Evolutionary conservation across 306 rosid genomes (phyloP).

Genomic region (Vigna angularis): DNA sequence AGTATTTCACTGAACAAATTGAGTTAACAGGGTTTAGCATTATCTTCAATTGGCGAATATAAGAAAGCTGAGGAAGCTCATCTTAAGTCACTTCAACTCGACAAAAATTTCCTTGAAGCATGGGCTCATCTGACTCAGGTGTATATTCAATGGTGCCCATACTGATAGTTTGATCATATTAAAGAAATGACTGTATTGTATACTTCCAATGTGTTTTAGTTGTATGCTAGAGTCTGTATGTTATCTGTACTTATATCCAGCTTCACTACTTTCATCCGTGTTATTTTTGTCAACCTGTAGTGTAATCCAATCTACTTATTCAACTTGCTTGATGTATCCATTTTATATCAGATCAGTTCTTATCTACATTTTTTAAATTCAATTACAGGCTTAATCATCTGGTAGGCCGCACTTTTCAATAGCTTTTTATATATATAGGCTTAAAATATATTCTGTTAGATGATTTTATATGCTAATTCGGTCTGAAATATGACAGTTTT

Average conservation of each 20-base stretch:
- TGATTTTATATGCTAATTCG: constrained; percentile 31
- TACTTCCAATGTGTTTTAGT: constrained; percentile 29
- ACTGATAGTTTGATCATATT: not conserved
- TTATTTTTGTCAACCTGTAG: constrained; percentile 7
- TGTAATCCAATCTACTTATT: constrained; percentile 13
- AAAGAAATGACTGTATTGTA: not conserved
- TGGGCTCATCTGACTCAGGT: constrained; percentile 96
- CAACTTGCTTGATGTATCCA: constrained; percentile 31
- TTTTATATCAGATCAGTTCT: constrained; percentile 41
- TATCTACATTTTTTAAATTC: constrained; percentile 21
- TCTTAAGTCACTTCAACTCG: constrained; percentile 73
- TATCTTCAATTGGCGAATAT: constrained; percentile 86
- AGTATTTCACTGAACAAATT: constrained; percentile 45
- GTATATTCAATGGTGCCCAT: constrained; percentile 18
- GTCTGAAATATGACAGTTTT: constrained; percentile 7
- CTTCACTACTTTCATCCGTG: constrained; percentile 18
- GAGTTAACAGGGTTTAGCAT: constrained; percentile 78
- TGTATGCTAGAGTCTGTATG: constrained; percentile 41
- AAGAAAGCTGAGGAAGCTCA: constrained; percentile 85
- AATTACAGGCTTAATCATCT: constrained; percentile 22
- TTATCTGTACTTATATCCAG: constrained; percentile 20
- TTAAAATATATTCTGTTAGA: constrained; percentile 6
- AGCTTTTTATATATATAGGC: constrained; percentile 14
- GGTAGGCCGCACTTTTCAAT: constrained; percentile 10
- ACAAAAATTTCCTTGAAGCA: constrained; percentile 84